phyloP scores from a whole-genome alignment of 31 red algal species.

The Endocladia muricata region DNA sequence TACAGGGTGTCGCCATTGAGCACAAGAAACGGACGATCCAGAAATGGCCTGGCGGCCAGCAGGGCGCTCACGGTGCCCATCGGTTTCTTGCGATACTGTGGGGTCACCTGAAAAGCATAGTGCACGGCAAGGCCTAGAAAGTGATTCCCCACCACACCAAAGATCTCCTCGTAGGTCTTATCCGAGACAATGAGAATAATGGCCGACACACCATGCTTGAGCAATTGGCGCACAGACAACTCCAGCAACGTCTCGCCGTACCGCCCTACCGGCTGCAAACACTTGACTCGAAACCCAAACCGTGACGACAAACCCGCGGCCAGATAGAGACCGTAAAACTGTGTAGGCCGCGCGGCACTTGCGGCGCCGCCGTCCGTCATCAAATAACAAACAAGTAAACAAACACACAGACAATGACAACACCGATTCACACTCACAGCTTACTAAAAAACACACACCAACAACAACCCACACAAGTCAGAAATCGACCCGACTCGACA shows the following conservation, averaged over 20 bases:
- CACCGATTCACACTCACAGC: background rate
- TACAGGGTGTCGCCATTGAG: constrained; percentile 94
- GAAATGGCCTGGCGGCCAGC: constrained; percentile 50
- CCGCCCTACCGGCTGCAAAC: constrained; percentile 89
- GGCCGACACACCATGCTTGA: constrained; percentile 50
- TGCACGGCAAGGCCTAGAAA: constrained; percentile 77
- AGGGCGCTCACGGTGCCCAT: constrained; percentile 87
- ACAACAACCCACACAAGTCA: background rate
- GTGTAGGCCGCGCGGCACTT: background rate
- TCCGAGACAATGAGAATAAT: constrained; percentile 85
- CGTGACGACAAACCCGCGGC: constrained; percentile 85
- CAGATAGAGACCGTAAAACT: constrained; percentile 75
- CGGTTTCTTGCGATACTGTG: constrained; percentile 73
- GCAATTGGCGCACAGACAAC: constrained; percentile 83
- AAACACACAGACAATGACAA: background rate
- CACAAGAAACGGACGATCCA: constrained; percentile 75
- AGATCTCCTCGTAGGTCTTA: constrained; percentile 61
- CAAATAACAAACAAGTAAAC: background rate
- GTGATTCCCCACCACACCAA: constrained; percentile 55
- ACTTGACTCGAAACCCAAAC: constrained; percentile 92
- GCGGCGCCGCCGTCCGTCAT: constrained; percentile 5
- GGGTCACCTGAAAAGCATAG: constrained; percentile 73
- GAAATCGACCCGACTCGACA: background rate
- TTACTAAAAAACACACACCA: background rate
- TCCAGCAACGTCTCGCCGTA: constrained; percentile 91